phyloP scores from a whole-genome alignment of 225 moss, liverwort and hornwort genomes.

The Antitrichia curtipendula region DNA sequence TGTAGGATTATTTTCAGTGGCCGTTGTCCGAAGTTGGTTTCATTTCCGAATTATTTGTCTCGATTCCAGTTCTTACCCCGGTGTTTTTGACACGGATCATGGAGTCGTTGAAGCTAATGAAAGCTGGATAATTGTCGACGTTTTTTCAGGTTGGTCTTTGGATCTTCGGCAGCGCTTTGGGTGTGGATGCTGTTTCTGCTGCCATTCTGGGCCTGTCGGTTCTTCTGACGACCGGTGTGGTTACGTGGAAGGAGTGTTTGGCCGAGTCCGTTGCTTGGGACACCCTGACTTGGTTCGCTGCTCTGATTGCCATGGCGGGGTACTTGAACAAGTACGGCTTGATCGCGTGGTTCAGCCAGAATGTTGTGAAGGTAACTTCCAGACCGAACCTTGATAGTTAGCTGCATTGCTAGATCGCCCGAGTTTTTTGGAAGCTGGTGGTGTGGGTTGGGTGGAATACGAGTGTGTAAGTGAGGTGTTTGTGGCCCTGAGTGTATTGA shows the following conservation, averaged over 20 bases:
- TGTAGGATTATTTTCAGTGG: not conserved
- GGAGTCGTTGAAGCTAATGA: not conserved
- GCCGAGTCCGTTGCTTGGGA: slow-evolving; percentile 95
- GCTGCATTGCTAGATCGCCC: not conserved
- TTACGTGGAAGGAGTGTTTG: slow-evolving; percentile 97
- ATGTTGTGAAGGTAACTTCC: slow-evolving; percentile 53
- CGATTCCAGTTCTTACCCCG: not conserved
- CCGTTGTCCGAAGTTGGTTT: not conserved
- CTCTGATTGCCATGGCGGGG: slow-evolving; percentile 90
- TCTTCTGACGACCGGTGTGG: slow-evolving; percentile 82
- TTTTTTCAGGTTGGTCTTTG: slow-evolving; percentile 74
- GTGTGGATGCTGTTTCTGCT: slow-evolving; percentile 85
- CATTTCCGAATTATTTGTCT: not conserved
- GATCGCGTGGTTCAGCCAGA: slow-evolving; percentile 95
- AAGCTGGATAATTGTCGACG: not conserved
- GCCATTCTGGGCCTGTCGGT: slow-evolving; percentile 88
- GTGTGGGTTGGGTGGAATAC: not conserved
- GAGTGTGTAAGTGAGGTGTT: not conserved
- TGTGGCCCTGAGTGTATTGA: not conserved
- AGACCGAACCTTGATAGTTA: not conserved
- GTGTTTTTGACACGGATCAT: not conserved
- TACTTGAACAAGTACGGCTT: slow-evolving; percentile 94
- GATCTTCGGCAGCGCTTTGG: slow-evolving; percentile 69
- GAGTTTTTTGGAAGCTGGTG: not conserved
- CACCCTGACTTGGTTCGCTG: slow-evolving; percentile 95